These are phyloP conservation scores for Paraphoma sp. DNA, from an alignment of 2,329 filamentous ascomycete genomes.

Conservation along the genomic window DNA sequence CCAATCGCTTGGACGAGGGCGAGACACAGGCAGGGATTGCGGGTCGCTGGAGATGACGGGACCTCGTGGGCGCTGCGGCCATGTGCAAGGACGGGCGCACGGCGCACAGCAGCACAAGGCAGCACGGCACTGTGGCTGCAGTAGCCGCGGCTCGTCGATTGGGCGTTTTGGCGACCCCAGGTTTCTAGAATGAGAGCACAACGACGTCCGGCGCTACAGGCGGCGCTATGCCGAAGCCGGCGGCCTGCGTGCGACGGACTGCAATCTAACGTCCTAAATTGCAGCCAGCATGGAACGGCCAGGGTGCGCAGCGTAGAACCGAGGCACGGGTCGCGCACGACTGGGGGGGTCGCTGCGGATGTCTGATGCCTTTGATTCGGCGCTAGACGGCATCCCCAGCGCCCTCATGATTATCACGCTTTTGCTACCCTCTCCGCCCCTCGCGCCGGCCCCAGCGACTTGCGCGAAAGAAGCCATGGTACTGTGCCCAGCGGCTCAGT, in stretches of 20 bases:
- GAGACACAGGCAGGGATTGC: constrained; percentile 15
- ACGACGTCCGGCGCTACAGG: constrained; percentile 27
- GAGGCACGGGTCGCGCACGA: constrained; percentile 21
- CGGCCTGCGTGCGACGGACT: constrained; percentile 22
- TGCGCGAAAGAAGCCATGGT: neutral
- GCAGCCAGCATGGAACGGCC: constrained; percentile 5
- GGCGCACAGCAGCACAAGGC: constrained; percentile 3
- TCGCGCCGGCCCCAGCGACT: neutral
- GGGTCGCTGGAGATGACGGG: constrained; percentile 18
- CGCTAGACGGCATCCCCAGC: constrained; percentile 7
- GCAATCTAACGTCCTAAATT: constrained; percentile 35
- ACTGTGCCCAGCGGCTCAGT: constrained; percentile 16
- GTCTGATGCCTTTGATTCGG: constrained; percentile 4
- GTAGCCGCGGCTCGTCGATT: constrained; percentile 18
- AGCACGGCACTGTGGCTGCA: neutral
- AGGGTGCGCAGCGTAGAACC: constrained; percentile 10
- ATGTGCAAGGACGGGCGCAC: constrained; percentile 4
- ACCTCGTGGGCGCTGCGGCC: constrained; percentile 20
- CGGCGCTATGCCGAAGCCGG: constrained; percentile 16
- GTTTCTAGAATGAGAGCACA: constrained; percentile 35
- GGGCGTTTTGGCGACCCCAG: constrained; percentile 42
- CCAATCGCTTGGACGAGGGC: constrained; percentile 1
- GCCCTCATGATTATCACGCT: constrained; percentile 23
- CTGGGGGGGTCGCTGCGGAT: neutral
- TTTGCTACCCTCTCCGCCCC: constrained; percentile 19